Percentiles rank a stretch among this genome's conserved stretches.
Evolutionary conservation across 2,329 filamentous ascomycete species (phyloP).

Genomic region (Calonectria naviculata): DNA sequence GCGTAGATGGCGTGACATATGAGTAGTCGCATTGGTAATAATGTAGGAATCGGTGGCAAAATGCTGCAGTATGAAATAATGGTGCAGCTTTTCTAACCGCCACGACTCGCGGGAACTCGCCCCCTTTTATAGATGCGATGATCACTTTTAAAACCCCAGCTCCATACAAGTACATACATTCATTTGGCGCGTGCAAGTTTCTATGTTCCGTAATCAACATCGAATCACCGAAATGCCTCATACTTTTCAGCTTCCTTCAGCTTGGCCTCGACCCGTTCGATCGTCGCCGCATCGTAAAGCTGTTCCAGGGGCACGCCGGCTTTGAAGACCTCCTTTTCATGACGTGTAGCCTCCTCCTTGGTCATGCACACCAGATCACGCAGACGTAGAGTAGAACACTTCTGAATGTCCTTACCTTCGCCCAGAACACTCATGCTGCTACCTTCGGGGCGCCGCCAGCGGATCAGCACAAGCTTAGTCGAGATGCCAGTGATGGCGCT

Average conservation of each 20-base stretch:
- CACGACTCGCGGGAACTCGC: background rate
- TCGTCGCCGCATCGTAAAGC: constrained; percentile 76
- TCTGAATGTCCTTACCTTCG: constrained; percentile 77
- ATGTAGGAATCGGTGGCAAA: background rate
- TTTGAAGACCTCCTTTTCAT: constrained; percentile 83
- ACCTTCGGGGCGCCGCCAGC: constrained; percentile 77
- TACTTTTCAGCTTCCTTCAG: constrained; percentile 74
- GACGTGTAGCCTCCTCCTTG: constrained; percentile 84
- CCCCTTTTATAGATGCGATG: background rate
- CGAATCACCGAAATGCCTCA: constrained; percentile 59
- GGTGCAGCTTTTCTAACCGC: background rate
- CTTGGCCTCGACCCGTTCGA: constrained; percentile 75
- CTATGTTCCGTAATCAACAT: background rate
- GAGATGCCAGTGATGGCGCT: constrained; percentile 86
- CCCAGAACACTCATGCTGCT: constrained; percentile 72
- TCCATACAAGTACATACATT: background rate
- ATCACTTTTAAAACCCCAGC: background rate
- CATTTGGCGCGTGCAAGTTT: no score
- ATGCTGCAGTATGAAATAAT: background rate
- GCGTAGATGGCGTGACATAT: background rate
- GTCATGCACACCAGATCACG: constrained; percentile 90
- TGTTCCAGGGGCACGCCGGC: constrained; percentile 75
- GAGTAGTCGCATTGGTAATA: background rate
- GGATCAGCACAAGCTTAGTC: constrained; percentile 80
- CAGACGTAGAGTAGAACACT: constrained; percentile 75